A percentile compares a stretch with the other conserved stretches of the same genome.
Conservation (phyloP, 345 rosid genomes). For the Angophora floribunda region DNA sequence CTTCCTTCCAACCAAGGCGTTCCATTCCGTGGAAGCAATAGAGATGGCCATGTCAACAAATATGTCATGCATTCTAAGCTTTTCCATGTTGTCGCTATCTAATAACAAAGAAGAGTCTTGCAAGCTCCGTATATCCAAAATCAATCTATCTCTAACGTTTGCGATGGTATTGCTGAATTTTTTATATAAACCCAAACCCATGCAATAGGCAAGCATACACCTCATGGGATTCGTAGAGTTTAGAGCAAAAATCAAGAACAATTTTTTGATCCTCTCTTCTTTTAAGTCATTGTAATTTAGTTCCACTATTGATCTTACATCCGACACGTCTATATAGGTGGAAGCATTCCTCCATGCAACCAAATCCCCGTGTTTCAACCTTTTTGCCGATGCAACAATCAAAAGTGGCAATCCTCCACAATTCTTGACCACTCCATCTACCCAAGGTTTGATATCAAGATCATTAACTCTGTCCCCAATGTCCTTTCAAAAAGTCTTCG, state of each 20-base stretch:
- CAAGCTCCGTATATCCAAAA: no score
- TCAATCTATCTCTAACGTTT: no score
- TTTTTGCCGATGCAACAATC: accelerated
- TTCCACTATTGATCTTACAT: neutral
- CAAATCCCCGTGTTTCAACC: neutral
- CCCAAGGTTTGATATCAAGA: accelerated
- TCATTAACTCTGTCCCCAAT: accelerated
- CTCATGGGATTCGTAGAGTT: no score
- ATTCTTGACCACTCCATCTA: accelerated
- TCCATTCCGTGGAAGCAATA: no score
- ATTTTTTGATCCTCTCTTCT: neutral
- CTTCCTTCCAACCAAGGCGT: no score
- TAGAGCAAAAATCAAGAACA: neutral
- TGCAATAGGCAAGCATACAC: no score
- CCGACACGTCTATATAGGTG: accelerated
- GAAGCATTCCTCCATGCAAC: accelerated
- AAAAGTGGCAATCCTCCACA: neutral
- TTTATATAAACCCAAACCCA: no score
- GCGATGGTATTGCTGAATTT: no score
- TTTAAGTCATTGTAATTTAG: accelerated
- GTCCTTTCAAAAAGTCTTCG: neutral
- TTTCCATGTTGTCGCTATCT: accelerated
- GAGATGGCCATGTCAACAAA: no score
- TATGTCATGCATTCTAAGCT: accelerated
- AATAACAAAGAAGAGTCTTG: no score